Base-by-base conservation (phyloP, 106 monocot species). In the Dioscorea zingiberensis region DNA sequence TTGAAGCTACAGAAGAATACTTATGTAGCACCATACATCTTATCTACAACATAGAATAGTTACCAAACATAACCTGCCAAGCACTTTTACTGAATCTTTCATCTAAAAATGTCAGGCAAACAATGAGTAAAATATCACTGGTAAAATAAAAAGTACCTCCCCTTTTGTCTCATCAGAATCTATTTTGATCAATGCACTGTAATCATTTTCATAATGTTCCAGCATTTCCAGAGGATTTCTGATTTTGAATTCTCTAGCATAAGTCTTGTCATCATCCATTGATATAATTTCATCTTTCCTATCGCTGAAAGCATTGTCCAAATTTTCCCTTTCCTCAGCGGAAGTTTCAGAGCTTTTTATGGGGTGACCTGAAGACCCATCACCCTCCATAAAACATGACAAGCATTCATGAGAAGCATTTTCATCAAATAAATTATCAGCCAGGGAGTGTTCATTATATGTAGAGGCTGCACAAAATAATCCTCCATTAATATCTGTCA, bases 241-340 rank as follows among this genome's bases (percentile, higher is more conserved):
- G 17, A 26, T 27, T 21, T 17, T 44, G 23, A 57, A 65, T 78
- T 44, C 72, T 25, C 55, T 48, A 2, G 18, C n/a, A 28, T 25
- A 68, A 68, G 32, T 29, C 46, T 48, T 30, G 21, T n/a, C n/a
- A n/a, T 32, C n/a, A 24, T 54, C 27, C n/a, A 12, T 7, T 11
- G 21, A 53, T 54, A 44, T 4, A 44, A 10, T 44, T 71, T 45
- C 57, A 29, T 77, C 64, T 59, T 69, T 62, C 44, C 27, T 55
- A 69, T 59, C n/a, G 6, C 45, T 14, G 56, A 28, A 18, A 26
- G 38, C 32, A 24, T 55, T 18, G 53, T 60, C 73, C 55, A 26
- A 9, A 63, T 71, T 77, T 74, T 75, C 66, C 64, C 63, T 72
- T 18, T 74, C 44, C 21, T 72, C 77, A 38, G 23, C 7, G 26